Evolutionary conservation across 2,329 filamentous ascomycete species (phyloP).

Genomic region (Exophiala alcalophila): DNA sequence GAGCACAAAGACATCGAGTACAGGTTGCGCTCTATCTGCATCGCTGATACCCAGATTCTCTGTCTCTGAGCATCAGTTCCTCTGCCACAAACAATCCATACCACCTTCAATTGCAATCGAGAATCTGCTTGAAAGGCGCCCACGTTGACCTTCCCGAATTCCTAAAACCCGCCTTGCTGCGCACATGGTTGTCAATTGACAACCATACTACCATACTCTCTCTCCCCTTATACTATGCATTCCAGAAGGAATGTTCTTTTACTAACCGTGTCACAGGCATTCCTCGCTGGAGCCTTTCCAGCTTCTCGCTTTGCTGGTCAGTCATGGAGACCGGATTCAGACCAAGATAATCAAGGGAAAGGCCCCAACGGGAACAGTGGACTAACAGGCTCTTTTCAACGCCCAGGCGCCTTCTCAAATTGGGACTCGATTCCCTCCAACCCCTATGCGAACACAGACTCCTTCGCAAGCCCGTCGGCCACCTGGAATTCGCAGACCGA

Average conservation of each 20-base stretch:
- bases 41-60: too few relatives aligned
- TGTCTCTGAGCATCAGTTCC: too few relatives aligned
- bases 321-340: slow-evolving; percentile 7
- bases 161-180: background rate
- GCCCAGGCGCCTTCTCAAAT: slow-evolving; percentile 8
- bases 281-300: slow-evolving; percentile 25
- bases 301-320: slow-evolving; percentile 18
- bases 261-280: slow-evolving; percentile 26
- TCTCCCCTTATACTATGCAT: slow-evolving; percentile 13
- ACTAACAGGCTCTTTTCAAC: slow-evolving; percentile 8
- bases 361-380: background rate
- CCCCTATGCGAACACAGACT: slow-evolving; percentile 6
- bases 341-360: slow-evolving; percentile 1
- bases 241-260: slow-evolving; percentile 12
- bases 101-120: too few relatives aligned
- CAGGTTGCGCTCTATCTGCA: too few relatives aligned
- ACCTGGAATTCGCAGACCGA: background rate
- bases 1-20: too few relatives aligned
- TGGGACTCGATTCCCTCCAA: slow-evolving; percentile 5
- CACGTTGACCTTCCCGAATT: too few relatives aligned
- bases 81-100: too few relatives aligned
- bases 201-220: slow-evolving; percentile 1
- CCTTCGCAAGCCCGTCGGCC: slow-evolving; percentile 3
- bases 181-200: background rate
- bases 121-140: too few relatives aligned